Base-by-base conservation (phyloP, 768 basidiomycete species). In the Lactifluus subvellereus region DNA sequence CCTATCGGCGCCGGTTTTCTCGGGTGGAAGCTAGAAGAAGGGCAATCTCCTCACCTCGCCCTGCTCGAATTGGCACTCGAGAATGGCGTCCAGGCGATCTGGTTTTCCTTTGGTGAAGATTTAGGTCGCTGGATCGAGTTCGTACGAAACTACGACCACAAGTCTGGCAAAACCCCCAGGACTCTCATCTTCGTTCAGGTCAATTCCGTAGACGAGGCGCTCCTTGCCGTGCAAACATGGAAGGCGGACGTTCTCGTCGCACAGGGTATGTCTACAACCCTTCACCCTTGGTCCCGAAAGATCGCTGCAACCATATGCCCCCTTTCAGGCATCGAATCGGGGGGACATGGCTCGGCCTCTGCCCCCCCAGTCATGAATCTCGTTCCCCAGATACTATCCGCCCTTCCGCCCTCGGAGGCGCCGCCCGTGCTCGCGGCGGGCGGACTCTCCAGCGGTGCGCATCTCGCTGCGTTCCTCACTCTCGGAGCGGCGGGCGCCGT, bases 1-100 rank as follows among this genome's bases (percentile, higher is more conserved):
- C 84, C 82, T 8, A 76, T 93, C 63, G 91, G 91, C 30, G 81
- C 88, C n/a, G 89, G 90, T 13, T 89, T 85, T 71, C 74, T 92
- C 30, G 80, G 77, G 14, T 94, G 88, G 88, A 78, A 79, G 64
- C 78, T 92, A 16, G 88, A 92, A 55, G 74, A 79, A 50, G 70
- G 76, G 14, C 71, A 73, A 20, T 61, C 72, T 18, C 72, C 72
- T 6, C 66, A 72, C 47, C 77, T 80, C 6, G 73, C 77, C 18
- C 67, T 84, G 35, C 71, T 91, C 30, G 72, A 76, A 3, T 70
- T 77, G 35, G 81, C 82, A 10, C 77, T 90, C 54, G 79, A 83
- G 55, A 77, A 79, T 59, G 74, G 77, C 22, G 82, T 89, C 9
- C 79, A 78, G 51, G 86, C 87, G 7, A 73, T 93, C 57, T 93